phyloP scores from a whole-genome alignment of 2,329 filamentous ascomycete genomes.

The Drechslera avenae region DNA sequence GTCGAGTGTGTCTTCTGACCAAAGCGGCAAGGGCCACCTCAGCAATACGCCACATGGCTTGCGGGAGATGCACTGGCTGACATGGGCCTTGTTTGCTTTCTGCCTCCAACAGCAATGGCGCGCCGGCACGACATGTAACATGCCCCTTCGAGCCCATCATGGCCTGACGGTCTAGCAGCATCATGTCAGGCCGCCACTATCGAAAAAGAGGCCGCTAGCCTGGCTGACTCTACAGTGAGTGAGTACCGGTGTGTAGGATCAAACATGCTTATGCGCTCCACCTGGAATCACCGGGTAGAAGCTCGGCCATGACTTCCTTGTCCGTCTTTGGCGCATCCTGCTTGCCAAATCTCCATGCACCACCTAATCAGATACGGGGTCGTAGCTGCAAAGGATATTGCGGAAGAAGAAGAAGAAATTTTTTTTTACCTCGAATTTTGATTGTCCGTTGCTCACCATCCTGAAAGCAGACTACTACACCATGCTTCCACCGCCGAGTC shows the following conservation, averaged over 20 bases:
- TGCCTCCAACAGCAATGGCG: slow-evolving; percentile 17
- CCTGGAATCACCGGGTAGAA: slow-evolving; percentile 30
- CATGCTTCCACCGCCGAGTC: background rate
- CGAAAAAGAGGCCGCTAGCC: slow-evolving; percentile 10
- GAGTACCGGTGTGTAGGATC: background rate
- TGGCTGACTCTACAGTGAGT: background rate
- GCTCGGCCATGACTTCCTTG: slow-evolving; percentile 25
- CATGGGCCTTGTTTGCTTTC: slow-evolving; percentile 24
- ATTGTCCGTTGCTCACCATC: background rate
- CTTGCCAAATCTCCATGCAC: background rate
- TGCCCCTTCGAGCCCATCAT: slow-evolving; percentile 22
- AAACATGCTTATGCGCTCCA: background rate
- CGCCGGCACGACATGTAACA: slow-evolving; percentile 30
- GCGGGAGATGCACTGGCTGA: slow-evolving; percentile 24
- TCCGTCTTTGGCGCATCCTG: background rate
- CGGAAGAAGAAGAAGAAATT: no score
- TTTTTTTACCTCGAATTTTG: background rate
- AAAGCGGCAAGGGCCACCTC: slow-evolving; percentile 23
- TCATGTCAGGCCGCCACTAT: slow-evolving; percentile 18
- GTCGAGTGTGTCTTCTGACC: slow-evolving; percentile 21
- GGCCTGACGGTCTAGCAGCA: slow-evolving; percentile 13
- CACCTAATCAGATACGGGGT: no score
- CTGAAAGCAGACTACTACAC: background rate
- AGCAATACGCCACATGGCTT: slow-evolving; percentile 23
- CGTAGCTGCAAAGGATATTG: background rate